phyloP scores from a whole-genome alignment of 176 grass and related monocot genomes.

The Aegilops bicornis region DNA sequence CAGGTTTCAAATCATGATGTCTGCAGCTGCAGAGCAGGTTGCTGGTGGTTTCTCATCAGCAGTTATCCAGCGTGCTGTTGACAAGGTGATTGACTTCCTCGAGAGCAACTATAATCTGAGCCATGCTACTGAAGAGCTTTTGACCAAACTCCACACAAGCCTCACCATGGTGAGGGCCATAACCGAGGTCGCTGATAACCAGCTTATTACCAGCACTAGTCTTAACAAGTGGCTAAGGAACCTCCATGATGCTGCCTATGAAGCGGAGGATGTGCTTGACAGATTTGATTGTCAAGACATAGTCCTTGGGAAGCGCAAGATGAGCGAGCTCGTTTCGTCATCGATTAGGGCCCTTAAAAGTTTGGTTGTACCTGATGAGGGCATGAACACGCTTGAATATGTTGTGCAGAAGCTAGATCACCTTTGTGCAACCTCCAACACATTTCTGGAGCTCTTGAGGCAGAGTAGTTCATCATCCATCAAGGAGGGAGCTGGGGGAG shows the following conservation, averaged over 20 bases:
- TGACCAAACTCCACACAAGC: neutral
- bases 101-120: neutral
- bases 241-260: neutral
- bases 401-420: neutral
- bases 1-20: neutral
- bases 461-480: neutral
- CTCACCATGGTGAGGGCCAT: neutral
- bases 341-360: neutral
- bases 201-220: neutral
- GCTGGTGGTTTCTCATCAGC: neutral
- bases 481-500: neutral
- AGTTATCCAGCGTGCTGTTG: neutral
- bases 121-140: neutral
- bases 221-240: neutral
- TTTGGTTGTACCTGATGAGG: neutral
- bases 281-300: neutral
- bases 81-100: neutral
- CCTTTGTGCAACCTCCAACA: neutral
- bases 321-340: neutral
- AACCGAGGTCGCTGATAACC: neutral
- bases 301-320: neutral
- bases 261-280: neutral
- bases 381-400: neutral
- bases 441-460: neutral
- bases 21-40: neutral